Evolutionary conservation across 2,329 filamentous ascomycete genomes (phyloP).

Genomic region (Esteya vermicola): DNA sequence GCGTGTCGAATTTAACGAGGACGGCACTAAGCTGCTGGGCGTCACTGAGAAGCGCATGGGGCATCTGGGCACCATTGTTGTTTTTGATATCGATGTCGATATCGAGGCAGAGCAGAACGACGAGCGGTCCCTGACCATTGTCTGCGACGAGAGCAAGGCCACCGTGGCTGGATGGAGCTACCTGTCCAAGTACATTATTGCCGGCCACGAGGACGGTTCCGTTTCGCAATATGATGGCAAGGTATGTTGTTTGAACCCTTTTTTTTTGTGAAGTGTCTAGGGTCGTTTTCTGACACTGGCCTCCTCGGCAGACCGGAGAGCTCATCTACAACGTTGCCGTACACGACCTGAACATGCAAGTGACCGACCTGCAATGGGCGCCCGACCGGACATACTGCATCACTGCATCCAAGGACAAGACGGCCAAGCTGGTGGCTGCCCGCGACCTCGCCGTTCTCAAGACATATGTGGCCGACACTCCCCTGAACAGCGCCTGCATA

Average conservation of each 20-base stretch:
- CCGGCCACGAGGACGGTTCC: constrained; percentile 91
- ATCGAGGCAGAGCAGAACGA: constrained; percentile 70
- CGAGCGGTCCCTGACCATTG: constrained; percentile 73
- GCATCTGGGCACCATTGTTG: constrained; percentile 84
- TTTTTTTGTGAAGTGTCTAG: background rate
- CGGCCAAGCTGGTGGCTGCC: constrained; percentile 78
- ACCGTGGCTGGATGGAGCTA: constrained; percentile 97
- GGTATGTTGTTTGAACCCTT: constrained; percentile 1
- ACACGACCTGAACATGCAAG: constrained; percentile 70
- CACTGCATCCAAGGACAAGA: constrained; percentile 96
- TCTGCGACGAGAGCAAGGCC: constrained; percentile 90
- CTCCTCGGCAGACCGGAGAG: constrained; percentile 63
- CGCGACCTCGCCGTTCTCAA: constrained; percentile 85
- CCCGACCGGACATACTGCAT: constrained; percentile 94
- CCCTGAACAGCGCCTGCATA: constrained; percentile 88
- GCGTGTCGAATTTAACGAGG: constrained; percentile 92
- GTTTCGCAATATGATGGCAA: constrained; percentile 87
- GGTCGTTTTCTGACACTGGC: background rate
- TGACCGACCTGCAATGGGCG: constrained; percentile 93
- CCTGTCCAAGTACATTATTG: constrained; percentile 88
- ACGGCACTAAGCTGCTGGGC: constrained; percentile 77
- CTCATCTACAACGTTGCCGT: constrained; percentile 88
- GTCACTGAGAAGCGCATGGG: constrained; percentile 99
- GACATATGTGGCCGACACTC: constrained; percentile 82
- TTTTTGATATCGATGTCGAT: constrained; percentile 78